Base-by-base conservation (phyloP, 1,139 yeast genomes). In the Yamadazyma pseudoaaseri region DNA sequence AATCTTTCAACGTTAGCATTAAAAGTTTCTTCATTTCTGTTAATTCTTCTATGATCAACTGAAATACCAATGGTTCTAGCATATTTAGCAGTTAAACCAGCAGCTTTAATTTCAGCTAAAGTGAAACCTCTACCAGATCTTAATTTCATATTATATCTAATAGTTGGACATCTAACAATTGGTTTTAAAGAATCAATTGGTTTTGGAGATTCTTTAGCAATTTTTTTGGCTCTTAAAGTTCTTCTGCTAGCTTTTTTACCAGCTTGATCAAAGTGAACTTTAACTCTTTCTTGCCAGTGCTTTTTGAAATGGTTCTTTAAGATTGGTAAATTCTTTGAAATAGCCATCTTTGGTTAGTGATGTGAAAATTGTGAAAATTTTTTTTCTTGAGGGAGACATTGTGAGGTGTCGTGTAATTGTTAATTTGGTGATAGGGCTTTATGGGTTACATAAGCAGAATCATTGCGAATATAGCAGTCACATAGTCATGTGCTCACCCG, bases 251-350 rank as follows among this genome's bases (percentile, higher is more conserved):
- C 90, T 84, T 92, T 92, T 84, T 89, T 87, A 71, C 97, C 97
- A 63, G 97, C 95, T 80, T 92, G 97, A 90, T 90, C 96, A 68
- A 90, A 84, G 89, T 92, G 97, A 62, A 87, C 96, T 73, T 79
- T 86, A 81, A 92, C 99, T 71, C 98, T 87, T 76, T 86, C 95
- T 79, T 92, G 97, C 99, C 99, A 92, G 95, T 89, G 92, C 86
- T 92, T 92, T 81, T 94, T 83, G 87, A 86, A 86, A 79, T 86
- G 95, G 78, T 84, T 84, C 81, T 84, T 85, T 78, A 83, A 89
- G 80, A 90, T 78, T 83, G 97, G 95, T 75, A 84, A 79, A 77
- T 92, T 92, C 90, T 92, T 89, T 64, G 92, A 74, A 79, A 92
- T 87, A 76, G 97, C 97, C 92, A 73, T 69, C 55, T 59, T 31